Conservation (phyloP, 768 basidiomycete species). For the Artomyces pyxidatus region DNA sequence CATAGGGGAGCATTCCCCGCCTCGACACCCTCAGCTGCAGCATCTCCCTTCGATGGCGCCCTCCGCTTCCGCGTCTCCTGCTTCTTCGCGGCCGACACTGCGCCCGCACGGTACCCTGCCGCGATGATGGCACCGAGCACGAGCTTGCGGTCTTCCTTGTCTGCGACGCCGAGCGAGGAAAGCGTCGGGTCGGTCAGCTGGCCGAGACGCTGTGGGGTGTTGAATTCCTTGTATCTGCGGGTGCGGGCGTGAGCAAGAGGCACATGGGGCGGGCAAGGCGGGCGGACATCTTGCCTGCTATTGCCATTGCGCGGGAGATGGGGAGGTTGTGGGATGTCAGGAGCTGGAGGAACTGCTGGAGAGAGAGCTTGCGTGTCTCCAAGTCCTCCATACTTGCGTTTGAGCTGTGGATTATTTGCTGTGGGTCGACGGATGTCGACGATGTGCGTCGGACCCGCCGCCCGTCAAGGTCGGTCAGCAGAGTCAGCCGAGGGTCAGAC, state of each 20-base stretch:
- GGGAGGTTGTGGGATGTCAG: conserved; percentile 20
- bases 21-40: conserved; percentile 4
- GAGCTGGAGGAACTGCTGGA: conserved; percentile 28
- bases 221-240: conserved; percentile 61
- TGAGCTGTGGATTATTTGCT: no score
- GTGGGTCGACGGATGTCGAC: no score
- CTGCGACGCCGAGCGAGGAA: conserved; percentile 45
- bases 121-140: conserved; percentile 54
- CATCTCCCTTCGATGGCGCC: conserved; percentile 6
- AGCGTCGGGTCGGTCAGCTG: conserved; percentile 56
- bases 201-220: conserved; percentile 49
- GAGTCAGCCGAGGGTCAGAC: no score
- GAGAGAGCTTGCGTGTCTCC: conserved; percentile 15
- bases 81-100: conserved; percentile 5
- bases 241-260: not conserved
- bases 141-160: conserved; percentile 56
- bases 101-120: conserved; percentile 43
- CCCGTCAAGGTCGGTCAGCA: no score
- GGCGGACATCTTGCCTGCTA: conserved; percentile 26
- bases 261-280: not conserved
- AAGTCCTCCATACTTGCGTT: no score
- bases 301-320: conserved; percentile 25
- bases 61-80: conserved; percentile 14
- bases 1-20: not conserved
- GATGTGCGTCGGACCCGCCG: no score